Percentiles rank a stretch among this genome's conserved stretches.
phyloP scores from a whole-genome alignment of 2,329 filamentous ascomycete genomes.

The Xylariaceae sp. region DNA sequence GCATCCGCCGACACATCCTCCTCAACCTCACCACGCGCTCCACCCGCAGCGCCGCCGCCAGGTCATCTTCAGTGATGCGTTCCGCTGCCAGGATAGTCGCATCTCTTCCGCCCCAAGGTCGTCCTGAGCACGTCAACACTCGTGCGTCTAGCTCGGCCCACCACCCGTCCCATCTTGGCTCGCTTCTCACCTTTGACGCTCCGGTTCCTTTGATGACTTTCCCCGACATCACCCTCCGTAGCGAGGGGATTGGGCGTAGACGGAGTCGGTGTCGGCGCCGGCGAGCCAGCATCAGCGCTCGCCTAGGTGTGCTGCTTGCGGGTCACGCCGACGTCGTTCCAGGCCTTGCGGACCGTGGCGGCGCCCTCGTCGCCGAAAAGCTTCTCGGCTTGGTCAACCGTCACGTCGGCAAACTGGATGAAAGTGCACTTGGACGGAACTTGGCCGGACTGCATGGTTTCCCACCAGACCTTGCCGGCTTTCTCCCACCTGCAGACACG shows the following conservation, averaged over 20 bases:
- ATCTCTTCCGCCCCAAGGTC: conserved; percentile 1
- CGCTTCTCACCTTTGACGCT: no score
- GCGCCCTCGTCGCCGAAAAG: conserved; percentile 38
- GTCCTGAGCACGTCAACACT: background rate
- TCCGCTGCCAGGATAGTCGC: background rate
- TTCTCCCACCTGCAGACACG: conserved; percentile 44
- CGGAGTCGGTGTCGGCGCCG: no score
- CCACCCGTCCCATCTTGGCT: no score
- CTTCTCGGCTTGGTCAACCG: conserved; percentile 40
- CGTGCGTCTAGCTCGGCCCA: no score
- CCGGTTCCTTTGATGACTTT: no score
- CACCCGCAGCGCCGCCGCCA: background rate
- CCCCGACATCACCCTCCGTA: no score
- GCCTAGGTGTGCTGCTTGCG: conserved; percentile 16
- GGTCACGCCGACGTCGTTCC: conserved; percentile 43
- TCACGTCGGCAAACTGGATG: conserved; percentile 45
- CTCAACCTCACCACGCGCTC: background rate
- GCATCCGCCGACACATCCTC: background rate
- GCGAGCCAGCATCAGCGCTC: no score
- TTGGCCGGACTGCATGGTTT: conserved; percentile 39
- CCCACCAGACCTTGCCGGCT: conserved; percentile 50
- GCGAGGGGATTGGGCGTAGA: background rate
- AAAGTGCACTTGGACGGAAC: conserved; percentile 39
- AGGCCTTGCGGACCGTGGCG: conserved; percentile 41
- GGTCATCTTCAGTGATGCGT: background rate